Evolutionary conservation across 441 rosid species (phyloP).

Genomic region (Sinapis alba): DNA sequence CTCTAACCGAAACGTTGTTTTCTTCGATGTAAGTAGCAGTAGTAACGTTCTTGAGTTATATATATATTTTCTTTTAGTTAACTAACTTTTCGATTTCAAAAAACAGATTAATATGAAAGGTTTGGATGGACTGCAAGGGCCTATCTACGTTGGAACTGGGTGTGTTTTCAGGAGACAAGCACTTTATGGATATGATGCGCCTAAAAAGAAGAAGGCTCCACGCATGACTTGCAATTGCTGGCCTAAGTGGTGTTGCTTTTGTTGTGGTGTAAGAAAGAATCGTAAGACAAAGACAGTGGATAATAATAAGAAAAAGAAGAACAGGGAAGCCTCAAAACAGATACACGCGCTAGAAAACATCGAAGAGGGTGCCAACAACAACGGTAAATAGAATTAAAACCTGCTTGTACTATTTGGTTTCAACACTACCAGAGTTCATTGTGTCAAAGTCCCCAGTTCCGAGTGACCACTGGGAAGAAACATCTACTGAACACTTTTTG

Average conservation of each 20-base stretch:
- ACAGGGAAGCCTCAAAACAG: constrained; percentile 69
- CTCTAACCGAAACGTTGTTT: constrained; percentile 81
- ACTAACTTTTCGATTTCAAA: constrained; percentile 1
- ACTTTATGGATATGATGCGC: constrained; percentile 76
- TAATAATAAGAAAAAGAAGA: constrained; percentile 46
- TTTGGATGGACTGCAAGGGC: constrained; percentile 83
- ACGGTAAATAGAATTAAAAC: constrained; percentile 43
- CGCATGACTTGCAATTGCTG: constrained; percentile 82
- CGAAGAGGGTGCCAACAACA: constrained; percentile 51
- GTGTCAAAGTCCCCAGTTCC: too few relatives aligned
- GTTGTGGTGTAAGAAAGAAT: constrained; percentile 58
- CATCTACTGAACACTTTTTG: background rate
- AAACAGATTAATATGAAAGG: constrained; percentile 88
- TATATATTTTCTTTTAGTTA: background rate
- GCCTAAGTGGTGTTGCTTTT: constrained; percentile 75
- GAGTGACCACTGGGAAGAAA: too few relatives aligned
- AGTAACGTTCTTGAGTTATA: background rate
- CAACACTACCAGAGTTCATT: too few relatives aligned
- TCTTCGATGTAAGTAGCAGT: constrained; percentile 67
- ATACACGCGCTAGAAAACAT: constrained; percentile 73
- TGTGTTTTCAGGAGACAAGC: constrained; percentile 86
- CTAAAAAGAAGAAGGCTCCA: constrained; percentile 62
- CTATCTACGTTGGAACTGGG: constrained; percentile 83
- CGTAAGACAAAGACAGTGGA: constrained; percentile 52
- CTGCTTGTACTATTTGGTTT: background rate